These are phyloP conservation scores for Sarocladiaceae sp. DNA, from an alignment of 2,329 filamentous ascomycete genomes.

Conservation along the genomic window DNA sequence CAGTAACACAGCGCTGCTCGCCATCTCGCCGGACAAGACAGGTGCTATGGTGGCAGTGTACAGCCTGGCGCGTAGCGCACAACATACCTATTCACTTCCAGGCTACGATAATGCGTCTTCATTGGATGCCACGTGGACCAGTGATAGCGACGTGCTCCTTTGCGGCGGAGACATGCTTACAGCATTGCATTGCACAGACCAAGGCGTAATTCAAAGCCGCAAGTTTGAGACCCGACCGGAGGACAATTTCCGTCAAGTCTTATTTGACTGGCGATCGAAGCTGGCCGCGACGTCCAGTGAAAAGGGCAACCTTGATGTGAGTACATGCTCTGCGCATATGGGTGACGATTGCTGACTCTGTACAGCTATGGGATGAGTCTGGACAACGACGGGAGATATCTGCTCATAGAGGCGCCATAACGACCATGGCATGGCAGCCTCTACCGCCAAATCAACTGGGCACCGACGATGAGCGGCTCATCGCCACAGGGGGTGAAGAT, in stretches of 20 bases:
- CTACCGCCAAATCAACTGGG: slow-evolving; percentile 28
- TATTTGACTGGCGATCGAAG: slow-evolving; percentile 48
- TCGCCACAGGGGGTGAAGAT: slow-evolving; percentile 57
- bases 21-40: slow-evolving; percentile 48
- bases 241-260: slow-evolving; percentile 48
- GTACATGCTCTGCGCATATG: slow-evolving; percentile 18
- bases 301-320: slow-evolving; percentile 54
- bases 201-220: slow-evolving; percentile 36
- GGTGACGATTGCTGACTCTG: slow-evolving; percentile 4
- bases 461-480: slow-evolving; percentile 45
- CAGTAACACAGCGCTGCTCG: slow-evolving; percentile 46
- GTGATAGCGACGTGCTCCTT: slow-evolving; percentile 50
- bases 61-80: slow-evolving; percentile 34
- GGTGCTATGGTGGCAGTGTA: slow-evolving; percentile 53
- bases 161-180: slow-evolving; percentile 51
- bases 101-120: slow-evolving; percentile 45
- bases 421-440: slow-evolving; percentile 56
- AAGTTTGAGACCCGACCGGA: slow-evolving; percentile 48
- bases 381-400: slow-evolving; percentile 50
- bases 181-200: slow-evolving; percentile 40
- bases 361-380: slow-evolving; percentile 47
- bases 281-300: slow-evolving; percentile 54
- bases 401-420: slow-evolving; percentile 53
- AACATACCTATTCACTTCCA: slow-evolving; percentile 40
- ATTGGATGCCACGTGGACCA: slow-evolving; percentile 55